Evolutionary conservation across 352 stramenopile genomes (phyloP), one percentile per base, ranked within the genome.

Genomic region (Globisporangium nagaii): DNA sequence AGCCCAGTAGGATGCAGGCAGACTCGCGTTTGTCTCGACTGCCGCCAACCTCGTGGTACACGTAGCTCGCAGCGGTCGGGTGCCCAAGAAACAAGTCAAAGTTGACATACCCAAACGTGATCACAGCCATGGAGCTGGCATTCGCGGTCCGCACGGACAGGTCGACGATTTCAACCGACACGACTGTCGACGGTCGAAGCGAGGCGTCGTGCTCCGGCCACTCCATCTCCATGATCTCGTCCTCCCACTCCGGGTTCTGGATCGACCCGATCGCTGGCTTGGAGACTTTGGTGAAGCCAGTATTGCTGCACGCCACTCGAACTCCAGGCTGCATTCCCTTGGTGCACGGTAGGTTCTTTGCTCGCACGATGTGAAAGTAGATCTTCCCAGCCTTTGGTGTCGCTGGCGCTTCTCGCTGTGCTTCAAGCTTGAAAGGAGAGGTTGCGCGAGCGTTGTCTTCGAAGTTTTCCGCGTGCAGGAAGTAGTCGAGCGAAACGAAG

Each of bases 101-200:
- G 17, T 79, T 68, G 19, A 74, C 41, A 8, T 51, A 62, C 2
- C 65, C 66, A 36, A 79, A 79, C 3, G 63, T 66, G 27, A 75
- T 35, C 1, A 79, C 66, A 6, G 70, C 63, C 22, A 73, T 48
- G 1, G 66, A 58, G 11, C 67, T 70, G 2, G 47, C 35, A 30
- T 75, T 75, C 19, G 63, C 60, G 25, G 70, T 73, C 4, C 70
- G 57, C 4, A 73, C 63, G 0, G 70, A 65, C 0, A 80, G 27
- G 46, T 84, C 70, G 8, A 84, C 66, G 22, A 84, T 56, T 17
- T 84, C 68, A 12, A 84, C 25, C 4, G 55, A 56, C 1, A 78
- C 17, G 8, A 36, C 39, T 4, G n/a, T 25, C 24, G 49, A 27
- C 3, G 25, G 10, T 35, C 20, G 19, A 2, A 7, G 27, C 6